A percentile compares a stretch with the other conserved stretches of the same genome.
phyloP scores from a whole-genome alignment of 805 yeast species.

The Sporopachydermia lactativora region DNA sequence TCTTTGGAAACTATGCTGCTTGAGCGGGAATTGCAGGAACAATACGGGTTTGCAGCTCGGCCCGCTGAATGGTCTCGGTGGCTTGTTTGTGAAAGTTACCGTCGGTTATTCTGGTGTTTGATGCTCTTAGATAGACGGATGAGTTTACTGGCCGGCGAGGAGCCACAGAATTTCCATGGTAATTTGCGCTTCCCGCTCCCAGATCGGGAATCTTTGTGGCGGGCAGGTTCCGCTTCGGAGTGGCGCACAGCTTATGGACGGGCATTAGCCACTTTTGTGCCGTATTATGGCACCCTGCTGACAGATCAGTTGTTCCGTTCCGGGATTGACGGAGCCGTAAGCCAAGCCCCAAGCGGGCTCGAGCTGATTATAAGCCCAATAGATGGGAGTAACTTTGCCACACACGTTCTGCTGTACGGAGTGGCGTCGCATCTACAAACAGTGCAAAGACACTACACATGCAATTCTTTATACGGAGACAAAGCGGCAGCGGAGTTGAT shows the following conservation, averaged over 20 bases:
- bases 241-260: neutral
- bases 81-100: neutral
- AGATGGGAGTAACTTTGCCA: too few relatives aligned
- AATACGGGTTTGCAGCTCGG: neutral
- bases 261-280: neutral
- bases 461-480: too few relatives aligned
- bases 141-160: neutral
- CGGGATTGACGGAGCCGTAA: too few relatives aligned
- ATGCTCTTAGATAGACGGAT: neutral
- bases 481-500: too few relatives aligned
- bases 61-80: neutral
- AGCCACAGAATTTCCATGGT: neutral
- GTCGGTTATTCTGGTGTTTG: neutral
- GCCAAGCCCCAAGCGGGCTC: too few relatives aligned
- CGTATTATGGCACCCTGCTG: neutral
- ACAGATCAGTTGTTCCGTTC: neutral
- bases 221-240: neutral
- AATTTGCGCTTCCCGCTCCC: neutral
- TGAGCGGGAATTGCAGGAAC: neutral
- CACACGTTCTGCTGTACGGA: too few relatives aligned
- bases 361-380: too few relatives aligned
- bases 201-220: neutral
- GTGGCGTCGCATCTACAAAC: too few relatives aligned
- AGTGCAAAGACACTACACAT: too few relatives aligned
- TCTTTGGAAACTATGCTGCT: neutral